These are phyloP conservation scores for Schizothecium vesticola DNA, from an alignment of 495 filamentous ascomycete species.

Conservation along the genomic window DNA sequence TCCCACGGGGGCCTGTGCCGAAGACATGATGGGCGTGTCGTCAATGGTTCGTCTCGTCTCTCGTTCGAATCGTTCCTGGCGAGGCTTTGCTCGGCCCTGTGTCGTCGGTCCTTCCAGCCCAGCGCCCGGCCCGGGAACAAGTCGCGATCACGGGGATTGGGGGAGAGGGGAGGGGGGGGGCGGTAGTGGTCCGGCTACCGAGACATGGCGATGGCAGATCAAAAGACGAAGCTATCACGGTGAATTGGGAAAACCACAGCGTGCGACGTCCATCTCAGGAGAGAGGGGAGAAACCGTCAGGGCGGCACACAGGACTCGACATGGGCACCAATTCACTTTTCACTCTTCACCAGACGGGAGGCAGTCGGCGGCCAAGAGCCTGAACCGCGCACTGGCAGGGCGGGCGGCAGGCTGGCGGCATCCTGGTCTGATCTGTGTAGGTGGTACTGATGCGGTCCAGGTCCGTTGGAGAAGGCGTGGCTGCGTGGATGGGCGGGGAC, in stretches of 20 bases:
- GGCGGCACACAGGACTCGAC: constrained; percentile 2
- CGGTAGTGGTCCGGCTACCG: constrained; percentile 19
- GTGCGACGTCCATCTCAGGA: not conserved
- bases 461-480: not conserved
- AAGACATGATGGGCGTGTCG: constrained; percentile 24
- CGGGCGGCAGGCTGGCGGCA: not conserved
- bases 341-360: not conserved
- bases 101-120: not conserved
- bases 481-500: not conserved
- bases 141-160: not conserved
- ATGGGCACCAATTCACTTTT: constrained; percentile 11
- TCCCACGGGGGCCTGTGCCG: constrained; percentile 33
- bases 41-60: not conserved
- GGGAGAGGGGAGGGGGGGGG: not conserved
- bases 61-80: constrained; percentile 1
- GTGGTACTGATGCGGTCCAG: not conserved
- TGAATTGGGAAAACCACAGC: not conserved
- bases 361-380: not conserved
- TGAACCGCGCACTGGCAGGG: not conserved
- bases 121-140: not conserved
- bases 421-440: not conserved
- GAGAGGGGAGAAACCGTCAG: constrained; percentile 6
- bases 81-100: not conserved
- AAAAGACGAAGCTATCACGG: constrained; percentile 1
- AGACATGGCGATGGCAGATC: constrained; percentile 23